phyloP scores from a whole-genome alignment of 306 rosid species.

The Medicago lupulina region DNA sequence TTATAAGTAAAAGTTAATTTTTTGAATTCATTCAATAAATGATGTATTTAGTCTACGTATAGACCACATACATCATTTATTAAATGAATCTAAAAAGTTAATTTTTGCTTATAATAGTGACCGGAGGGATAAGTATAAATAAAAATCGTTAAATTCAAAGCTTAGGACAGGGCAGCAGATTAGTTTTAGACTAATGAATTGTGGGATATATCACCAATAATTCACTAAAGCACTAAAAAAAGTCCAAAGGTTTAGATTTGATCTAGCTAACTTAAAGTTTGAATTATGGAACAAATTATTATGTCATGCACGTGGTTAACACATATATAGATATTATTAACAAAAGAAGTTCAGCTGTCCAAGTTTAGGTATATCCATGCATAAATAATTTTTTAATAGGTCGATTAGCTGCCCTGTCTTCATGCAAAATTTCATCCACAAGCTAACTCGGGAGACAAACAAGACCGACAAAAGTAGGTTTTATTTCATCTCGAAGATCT shows the following conservation, averaged over 20 bases:
- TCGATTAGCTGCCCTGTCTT: not conserved
- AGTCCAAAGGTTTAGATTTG: slow-evolving; percentile 1
- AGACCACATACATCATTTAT: too few species aligned
- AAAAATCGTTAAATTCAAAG: slow-evolving; percentile 22
- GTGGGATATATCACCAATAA: not conserved
- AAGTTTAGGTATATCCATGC: not conserved
- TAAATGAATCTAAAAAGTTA: too few species aligned
- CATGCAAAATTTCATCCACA: not conserved
- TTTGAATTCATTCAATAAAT: too few species aligned
- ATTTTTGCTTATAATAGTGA: too few species aligned
- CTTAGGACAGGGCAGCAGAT: not conserved
- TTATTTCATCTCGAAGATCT: slow-evolving; percentile 12
- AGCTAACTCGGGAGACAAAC: not conserved
- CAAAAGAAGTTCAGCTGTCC: slow-evolving; percentile 9
- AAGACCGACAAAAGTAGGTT: slow-evolving; percentile 23
- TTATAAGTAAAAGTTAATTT: too few species aligned
- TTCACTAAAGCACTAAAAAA: slow-evolving; percentile 2
- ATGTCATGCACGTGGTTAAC: not conserved
- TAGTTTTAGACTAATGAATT: not conserved
- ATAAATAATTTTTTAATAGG: not conserved
- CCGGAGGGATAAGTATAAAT: too few species aligned
- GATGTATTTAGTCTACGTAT: too few species aligned
- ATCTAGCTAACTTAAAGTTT: not conserved
- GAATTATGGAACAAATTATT: not conserved
- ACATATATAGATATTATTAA: not conserved